Conservation (phyloP, 805 yeast genomes). For the Sungouiozyma intestinalis region DNA sequence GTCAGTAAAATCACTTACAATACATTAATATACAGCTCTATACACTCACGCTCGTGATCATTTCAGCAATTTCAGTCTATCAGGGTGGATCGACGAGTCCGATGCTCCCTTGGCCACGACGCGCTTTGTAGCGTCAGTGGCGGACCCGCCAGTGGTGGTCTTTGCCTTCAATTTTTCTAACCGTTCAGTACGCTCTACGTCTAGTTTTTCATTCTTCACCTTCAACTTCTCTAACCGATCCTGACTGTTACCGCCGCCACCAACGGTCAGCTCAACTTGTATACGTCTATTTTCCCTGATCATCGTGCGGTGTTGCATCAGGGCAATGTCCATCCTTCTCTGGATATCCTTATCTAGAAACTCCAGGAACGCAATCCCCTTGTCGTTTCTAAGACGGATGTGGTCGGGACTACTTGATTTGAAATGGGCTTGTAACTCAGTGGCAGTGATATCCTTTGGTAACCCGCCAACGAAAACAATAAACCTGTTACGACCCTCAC, state of each 20-base stretch:
- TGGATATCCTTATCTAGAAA: slow-evolving; percentile 61
- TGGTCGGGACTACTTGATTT: slow-evolving; percentile 61
- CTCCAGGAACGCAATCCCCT: slow-evolving; percentile 89
- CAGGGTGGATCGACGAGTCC: slow-evolving; percentile 42
- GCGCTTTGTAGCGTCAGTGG: slow-evolving; percentile 6
- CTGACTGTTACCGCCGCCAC: slow-evolving; percentile 91
- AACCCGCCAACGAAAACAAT: slow-evolving; percentile 85
- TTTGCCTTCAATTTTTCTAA: slow-evolving; percentile 38
- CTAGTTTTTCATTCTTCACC: slow-evolving; percentile 66
- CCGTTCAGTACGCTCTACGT: slow-evolving; percentile 56
- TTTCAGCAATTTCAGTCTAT: slow-evolving; percentile 37
- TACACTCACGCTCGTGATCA: slow-evolving; percentile 2
- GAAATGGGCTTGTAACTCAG: slow-evolving; percentile 62
- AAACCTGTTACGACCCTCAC: slow-evolving; percentile 47
- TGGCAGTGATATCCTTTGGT: slow-evolving; percentile 58
- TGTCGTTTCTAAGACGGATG: slow-evolving; percentile 69
- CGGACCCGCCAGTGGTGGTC: slow-evolving; percentile 15
- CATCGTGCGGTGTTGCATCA: slow-evolving; percentile 69
- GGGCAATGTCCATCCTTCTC: slow-evolving; percentile 72
- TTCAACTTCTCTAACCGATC: slow-evolving; percentile 58
- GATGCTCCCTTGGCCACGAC: slow-evolving; percentile 1
- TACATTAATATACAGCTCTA: too few species aligned
- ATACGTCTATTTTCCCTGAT: slow-evolving; percentile 59
- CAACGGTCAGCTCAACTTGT: slow-evolving; percentile 93
- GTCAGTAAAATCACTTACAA: too few species aligned